Conservation (phyloP, 2,329 filamentous ascomycete species). For the Fusarium redolens region DNA sequence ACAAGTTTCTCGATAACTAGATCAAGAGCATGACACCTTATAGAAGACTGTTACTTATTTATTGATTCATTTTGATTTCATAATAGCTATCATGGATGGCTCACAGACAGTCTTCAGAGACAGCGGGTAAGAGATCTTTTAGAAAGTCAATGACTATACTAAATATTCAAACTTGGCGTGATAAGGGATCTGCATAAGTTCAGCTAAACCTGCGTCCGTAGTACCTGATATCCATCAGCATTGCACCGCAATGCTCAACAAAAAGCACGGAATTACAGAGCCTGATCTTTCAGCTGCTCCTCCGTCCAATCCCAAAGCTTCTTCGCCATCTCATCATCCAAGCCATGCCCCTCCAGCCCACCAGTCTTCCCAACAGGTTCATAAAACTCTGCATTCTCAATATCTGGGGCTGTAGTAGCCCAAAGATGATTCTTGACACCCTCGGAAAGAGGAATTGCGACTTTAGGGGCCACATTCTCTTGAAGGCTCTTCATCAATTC, state of each 20-base stretch:
- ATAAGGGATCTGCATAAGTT: too few relatives aligned
- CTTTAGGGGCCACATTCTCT: background rate
- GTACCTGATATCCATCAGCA: too few relatives aligned
- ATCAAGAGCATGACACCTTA: too few relatives aligned
- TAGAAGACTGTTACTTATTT: too few relatives aligned
- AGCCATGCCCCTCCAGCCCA: background rate
- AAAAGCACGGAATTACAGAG: background rate
- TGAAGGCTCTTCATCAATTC: slow-evolving; percentile 6
- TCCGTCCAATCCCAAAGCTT: slow-evolving; percentile 14
- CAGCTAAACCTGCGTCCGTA: too few relatives aligned
- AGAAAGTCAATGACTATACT: too few relatives aligned
- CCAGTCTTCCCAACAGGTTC: slow-evolving; percentile 11
- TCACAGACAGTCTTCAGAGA: too few relatives aligned
- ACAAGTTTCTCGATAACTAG: background rate
- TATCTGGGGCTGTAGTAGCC: fast-evolving
- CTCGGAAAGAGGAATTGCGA: fast-evolving
- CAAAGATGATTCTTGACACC: slow-evolving; percentile 11
- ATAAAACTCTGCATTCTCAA: background rate
- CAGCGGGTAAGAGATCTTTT: too few relatives aligned
- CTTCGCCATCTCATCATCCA: background rate
- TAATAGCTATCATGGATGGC: too few relatives aligned
- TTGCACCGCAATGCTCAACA: too few relatives aligned
- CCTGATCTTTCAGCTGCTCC: background rate
- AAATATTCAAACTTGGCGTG: too few relatives aligned
- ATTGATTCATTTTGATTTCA: too few relatives aligned